Evolutionary conservation across 495 filamentous ascomycete genomes (phyloP), one percentile per base, ranked within the genome.

Genomic region (Baudoinia panamericana): DNA sequence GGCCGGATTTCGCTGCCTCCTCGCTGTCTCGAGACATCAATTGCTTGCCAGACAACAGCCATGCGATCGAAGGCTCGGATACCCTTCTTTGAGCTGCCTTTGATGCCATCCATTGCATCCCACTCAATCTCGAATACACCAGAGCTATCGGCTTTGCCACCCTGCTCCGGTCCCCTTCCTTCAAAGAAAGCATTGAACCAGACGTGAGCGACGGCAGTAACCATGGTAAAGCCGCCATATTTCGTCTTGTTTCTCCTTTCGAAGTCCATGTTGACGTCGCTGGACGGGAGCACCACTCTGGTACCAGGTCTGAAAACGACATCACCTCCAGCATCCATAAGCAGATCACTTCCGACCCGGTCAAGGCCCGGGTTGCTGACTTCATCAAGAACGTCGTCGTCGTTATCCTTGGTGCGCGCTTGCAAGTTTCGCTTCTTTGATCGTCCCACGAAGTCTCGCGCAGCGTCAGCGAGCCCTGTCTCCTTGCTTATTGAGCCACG

Each of bases 151-250:
- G 63, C 56, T 43, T 71, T 67, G 7, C 77, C 77, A 30, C 71
- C 68, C 63, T 55, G 62, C 48, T 85, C 73, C 12, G 81, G 68
- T 0, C 75, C 75, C 45, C 76, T 71, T 10, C 85, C 86, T 62
- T 96, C 90, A 46, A 95, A 95, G 62, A 77, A 95, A 2, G 78
- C 63, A 53, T 97, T 97, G 63, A 93, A 93, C 90, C 90, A 97
- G 22, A 94, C 81, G 43, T 95, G 86, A 1, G 87, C 84, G 25
- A 95, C 78, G 0, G 85, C 76, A 4, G 87, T 95, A 7, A 94
- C 85, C 76, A 95, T 81, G 4, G 83, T 82, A 48, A 82, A 73
- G 5, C 81, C 82, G 4, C 80, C 82, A 59, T 84, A 80, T 1
- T 73, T 72, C 12, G 74, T 75, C 53, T 80, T 83, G 37, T 79